A percentile compares a stretch with the other conserved stretches of the same genome.
Evolutionary conservation across 257 asterid species (phyloP).

Genomic region (Solanum chmielewskii): DNA sequence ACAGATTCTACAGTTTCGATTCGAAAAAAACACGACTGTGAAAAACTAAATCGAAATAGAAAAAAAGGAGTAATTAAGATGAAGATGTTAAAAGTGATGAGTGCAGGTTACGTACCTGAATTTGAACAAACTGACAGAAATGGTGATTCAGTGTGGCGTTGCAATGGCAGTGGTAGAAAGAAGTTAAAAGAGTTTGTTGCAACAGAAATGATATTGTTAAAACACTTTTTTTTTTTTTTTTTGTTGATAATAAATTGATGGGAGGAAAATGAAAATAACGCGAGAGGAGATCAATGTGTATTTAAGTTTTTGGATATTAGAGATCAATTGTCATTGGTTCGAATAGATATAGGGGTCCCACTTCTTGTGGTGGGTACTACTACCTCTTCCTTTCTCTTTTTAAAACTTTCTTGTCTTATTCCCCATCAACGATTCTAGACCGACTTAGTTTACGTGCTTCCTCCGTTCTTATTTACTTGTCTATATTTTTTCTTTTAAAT

Average conservation of each 20-base stretch:
- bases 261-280: background rate
- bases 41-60: background rate
- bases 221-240: background rate
- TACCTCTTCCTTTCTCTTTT: background rate
- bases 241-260: background rate
- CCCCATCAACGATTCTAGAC: background rate
- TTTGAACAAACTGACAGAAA: background rate
- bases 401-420: background rate
- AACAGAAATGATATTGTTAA: slow-evolving; percentile 3
- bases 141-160: background rate
- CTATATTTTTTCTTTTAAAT: no score
- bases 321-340: slow-evolving; percentile 38
- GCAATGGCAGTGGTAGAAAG: background rate
- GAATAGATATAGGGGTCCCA: slow-evolving; percentile 26
- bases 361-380: slow-evolving; percentile 54
- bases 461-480: background rate
- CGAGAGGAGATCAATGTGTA: background rate
- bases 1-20: background rate
- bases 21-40: background rate
- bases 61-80: background rate
- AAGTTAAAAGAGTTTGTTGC: slow-evolving; percentile 4
- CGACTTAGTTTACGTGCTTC: no score
- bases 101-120: background rate
- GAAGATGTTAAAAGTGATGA: background rate
- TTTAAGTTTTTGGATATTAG: slow-evolving; percentile 9